Conservation (phyloP, 805 yeast species). For the Lachancea dasiensis region DNA sequence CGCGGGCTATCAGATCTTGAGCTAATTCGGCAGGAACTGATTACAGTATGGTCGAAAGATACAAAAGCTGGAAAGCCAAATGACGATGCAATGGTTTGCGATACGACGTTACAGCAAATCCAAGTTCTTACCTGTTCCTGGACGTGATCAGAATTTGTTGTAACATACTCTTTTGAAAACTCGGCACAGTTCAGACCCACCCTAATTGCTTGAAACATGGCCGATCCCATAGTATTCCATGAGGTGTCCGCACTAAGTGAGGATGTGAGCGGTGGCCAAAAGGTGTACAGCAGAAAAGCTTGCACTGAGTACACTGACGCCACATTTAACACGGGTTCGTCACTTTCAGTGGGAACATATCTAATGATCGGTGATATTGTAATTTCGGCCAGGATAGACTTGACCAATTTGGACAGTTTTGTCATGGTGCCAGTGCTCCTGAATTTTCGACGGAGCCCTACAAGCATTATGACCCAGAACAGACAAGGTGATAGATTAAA, state of each 20-base stretch:
- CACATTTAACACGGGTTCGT: slow-evolving; percentile 78
- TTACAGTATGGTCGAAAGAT: slow-evolving; percentile 67
- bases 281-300: slow-evolving; percentile 79
- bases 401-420: slow-evolving; percentile 60
- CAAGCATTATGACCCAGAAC: slow-evolving; percentile 90
- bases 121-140: slow-evolving; percentile 85
- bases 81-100: slow-evolving; percentile 84
- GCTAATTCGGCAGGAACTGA: slow-evolving; percentile 49
- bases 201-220: slow-evolving; percentile 85
- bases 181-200: slow-evolving; percentile 88
- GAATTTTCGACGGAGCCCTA: slow-evolving; percentile 63
- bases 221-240: slow-evolving; percentile 92
- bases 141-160: slow-evolving; percentile 38
- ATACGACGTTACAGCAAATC: slow-evolving; percentile 87
- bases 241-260: slow-evolving; percentile 93
- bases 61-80: slow-evolving; percentile 95
- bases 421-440: slow-evolving; percentile 43
- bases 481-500: slow-evolving; percentile 78
- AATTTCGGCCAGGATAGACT: slow-evolving; percentile 75
- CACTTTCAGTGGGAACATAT: slow-evolving; percentile 70
- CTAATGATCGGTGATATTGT: slow-evolving; percentile 87
- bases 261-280: slow-evolving; percentile 96
- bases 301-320: slow-evolving; percentile 93
- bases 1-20: too few species aligned
- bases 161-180: slow-evolving; percentile 46